A percentile compares a stretch with the other conserved stretches of the same genome.
These are phyloP conservation scores for Penicillium crustosum DNA, from an alignment of 2,329 filamentous ascomycete genomes.

Conservation along the genomic window DNA sequence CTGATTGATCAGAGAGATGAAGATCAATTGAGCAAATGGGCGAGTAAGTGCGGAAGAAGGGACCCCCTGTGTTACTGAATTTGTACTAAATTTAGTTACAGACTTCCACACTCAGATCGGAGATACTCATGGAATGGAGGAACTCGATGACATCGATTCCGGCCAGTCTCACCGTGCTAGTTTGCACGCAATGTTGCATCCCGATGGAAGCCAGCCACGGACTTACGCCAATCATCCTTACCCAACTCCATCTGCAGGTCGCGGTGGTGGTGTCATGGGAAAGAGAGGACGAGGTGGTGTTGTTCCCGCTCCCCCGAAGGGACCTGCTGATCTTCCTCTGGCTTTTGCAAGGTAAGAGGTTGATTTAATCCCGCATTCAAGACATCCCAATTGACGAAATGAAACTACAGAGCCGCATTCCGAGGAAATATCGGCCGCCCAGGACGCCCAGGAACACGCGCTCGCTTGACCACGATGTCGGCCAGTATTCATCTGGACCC, in stretches of 20 bases:
- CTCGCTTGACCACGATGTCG: not conserved
- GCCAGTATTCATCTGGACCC: not conserved
- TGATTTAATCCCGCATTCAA: not conserved
- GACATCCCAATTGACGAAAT: not conserved
- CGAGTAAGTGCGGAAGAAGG: not conserved
- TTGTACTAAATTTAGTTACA: not conserved
- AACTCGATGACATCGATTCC: not conserved
- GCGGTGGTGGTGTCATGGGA: not conserved
- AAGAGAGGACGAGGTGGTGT: not conserved
- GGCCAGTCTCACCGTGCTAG: constrained; percentile 4
- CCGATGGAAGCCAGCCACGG: not conserved
- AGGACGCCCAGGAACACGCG: not conserved
- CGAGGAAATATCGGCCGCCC: not conserved
- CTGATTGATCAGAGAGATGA: not conserved
- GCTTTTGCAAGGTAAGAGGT: not conserved
- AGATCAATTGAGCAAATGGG: constrained; percentile 1
- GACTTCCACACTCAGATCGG: not conserved
- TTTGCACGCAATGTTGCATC: constrained; percentile 1
- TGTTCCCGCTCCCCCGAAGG: not conserved
- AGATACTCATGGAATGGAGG: not conserved
- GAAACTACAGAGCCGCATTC: not conserved
- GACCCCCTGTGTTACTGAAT: not conserved
- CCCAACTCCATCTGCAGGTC: not conserved
- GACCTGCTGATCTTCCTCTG: not conserved
- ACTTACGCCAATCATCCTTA: not conserved